Evolutionary conservation across 768 basidiomycete species (phyloP).

Genomic region (Ramaria rubella): DNA sequence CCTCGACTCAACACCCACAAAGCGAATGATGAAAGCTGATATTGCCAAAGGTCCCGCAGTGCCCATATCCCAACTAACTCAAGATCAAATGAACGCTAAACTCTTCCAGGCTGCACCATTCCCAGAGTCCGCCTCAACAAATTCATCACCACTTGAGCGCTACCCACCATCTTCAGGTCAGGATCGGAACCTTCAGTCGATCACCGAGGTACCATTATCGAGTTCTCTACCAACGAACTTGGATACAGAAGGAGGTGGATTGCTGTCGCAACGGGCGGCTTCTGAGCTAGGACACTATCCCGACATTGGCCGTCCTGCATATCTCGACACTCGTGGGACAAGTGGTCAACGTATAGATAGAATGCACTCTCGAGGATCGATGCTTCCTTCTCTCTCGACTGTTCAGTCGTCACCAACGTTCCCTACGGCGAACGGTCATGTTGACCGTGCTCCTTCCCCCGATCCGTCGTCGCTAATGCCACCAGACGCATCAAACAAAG

Average conservation of each 20-base stretch:
- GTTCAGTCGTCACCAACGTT: conserved; percentile 43
- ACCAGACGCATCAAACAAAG: conserved; percentile 29
- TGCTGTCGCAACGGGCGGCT: conserved; percentile 52
- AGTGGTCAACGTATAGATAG: conserved; percentile 49
- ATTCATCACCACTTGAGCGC: conserved; percentile 45
- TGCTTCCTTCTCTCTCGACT: conserved; percentile 50
- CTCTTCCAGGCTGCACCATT: conserved; percentile 43
- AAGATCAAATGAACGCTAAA: conserved; percentile 52
- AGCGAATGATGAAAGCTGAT: conserved; percentile 48
- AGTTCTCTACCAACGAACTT: conserved; percentile 48
- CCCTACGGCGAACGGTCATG: conserved; percentile 18
- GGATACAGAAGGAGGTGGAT: conserved; percentile 22
- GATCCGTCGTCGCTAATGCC: conserved; percentile 26
- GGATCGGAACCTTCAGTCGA: conserved; percentile 44
- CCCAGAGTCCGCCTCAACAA: conserved; percentile 33
- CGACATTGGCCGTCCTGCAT: conserved; percentile 41
- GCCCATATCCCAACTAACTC: conserved; percentile 50
- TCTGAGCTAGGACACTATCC: conserved; percentile 80
- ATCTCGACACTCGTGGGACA: conserved; percentile 42
- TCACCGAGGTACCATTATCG: conserved; percentile 55
- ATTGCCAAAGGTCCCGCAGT: conserved; percentile 46
- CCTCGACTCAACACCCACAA: conserved; percentile 32
- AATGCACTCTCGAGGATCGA: conserved; percentile 54
- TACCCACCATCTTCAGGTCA: conserved; percentile 12
- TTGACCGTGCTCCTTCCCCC: conserved; percentile 34